Percentiles rank a stretch among this genome's conserved stretches.
These are phyloP conservation scores for Moesziomyces antarcticus DNA, from an alignment of 1,284 basidiomycete genomes.

Conservation along the genomic window DNA sequence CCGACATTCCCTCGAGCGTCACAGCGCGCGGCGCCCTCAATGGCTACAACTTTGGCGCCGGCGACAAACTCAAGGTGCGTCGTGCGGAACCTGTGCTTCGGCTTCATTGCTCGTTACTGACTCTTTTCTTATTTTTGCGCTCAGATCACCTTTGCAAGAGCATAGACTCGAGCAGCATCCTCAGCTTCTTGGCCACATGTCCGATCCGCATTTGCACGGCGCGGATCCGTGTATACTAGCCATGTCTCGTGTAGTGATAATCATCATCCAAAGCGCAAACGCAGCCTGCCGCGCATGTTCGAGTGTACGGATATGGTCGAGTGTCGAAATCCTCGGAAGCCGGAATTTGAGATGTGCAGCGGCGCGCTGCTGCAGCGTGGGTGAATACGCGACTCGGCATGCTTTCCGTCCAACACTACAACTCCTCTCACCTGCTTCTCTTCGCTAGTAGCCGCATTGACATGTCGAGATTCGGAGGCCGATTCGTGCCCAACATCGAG, in stretches of 20 bases:
- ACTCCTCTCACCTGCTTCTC: background rate
- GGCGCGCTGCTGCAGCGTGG: background rate
- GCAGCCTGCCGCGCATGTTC: no score
- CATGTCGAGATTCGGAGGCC: slow-evolving; percentile 42
- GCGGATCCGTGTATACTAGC: slow-evolving; percentile 38
- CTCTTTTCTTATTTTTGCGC: background rate
- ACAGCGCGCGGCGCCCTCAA: slow-evolving; percentile 64
- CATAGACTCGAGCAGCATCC: background rate
- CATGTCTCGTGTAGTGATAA: background rate
- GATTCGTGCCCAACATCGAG: slow-evolving; percentile 46
- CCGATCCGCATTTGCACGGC: slow-evolving; percentile 49
- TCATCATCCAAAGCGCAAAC: background rate
- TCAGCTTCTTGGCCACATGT: slow-evolving; percentile 14
- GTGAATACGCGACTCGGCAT: background rate
- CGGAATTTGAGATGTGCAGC: background rate
- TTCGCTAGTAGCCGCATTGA: background rate
- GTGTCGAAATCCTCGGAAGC: background rate
- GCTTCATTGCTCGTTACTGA: background rate
- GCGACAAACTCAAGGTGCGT: slow-evolving; percentile 61
- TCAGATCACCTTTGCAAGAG: slow-evolving; percentile 55
- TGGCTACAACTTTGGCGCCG: slow-evolving; percentile 58
- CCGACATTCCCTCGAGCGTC: slow-evolving; percentile 53
- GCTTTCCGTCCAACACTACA: slow-evolving; percentile 4
- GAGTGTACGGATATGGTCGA: no score
- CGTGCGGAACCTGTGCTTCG: background rate